Base-by-base conservation (phyloP, 345 rosid species). In the Melaleuca alternifolia region DNA sequence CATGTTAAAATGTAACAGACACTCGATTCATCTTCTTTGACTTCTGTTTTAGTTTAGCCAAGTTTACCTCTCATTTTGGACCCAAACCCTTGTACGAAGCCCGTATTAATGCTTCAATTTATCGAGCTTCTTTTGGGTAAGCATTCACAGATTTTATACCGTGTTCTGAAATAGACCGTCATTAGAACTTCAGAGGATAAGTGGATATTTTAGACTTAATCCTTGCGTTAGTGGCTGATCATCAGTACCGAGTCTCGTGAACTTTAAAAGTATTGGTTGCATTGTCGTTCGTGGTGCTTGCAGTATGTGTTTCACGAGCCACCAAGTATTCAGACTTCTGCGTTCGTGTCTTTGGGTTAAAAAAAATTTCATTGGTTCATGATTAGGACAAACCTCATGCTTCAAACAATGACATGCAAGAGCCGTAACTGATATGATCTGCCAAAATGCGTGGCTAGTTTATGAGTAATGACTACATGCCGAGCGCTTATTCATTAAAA, bases 271-370 rank as follows among this genome's bases (percentile, higher is more conserved):
- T 2, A 33, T 2, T 2, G 48, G 13, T 71, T 71, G 26, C 81
- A 11, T 33, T 37, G 5, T 0, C 5, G 4, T 71, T 18, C 44
- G 18, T 71, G 79, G 1, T 0, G 48, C 48, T 33, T 33, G 4
- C 2, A 6, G 18, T 98, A 95, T 0, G 4, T 33, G 23, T 37
- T 71, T 20, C 26, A 71, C 37, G 26, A 4, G 4, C 41, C 10
- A 10, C 1, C 54, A 7, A 52, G 21, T 52, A 52, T 18, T 52
- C 20, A 6, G 54, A 20, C 21, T 15, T 52, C 54, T 15, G 16
- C 6, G 52, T 6, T 24, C 37, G 13, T 61, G 20, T 28, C 75
- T 15, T n/a, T 3, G 71, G 10, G 15, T 61, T 62, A 62, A 61
- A 62, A 16, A 14, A 61, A 28, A 0, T 5, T 10, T 10, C 26